These are phyloP conservation scores for Paulownia fortunei DNA, from an alignment of 257 asterid species.

Conservation along the genomic window DNA sequence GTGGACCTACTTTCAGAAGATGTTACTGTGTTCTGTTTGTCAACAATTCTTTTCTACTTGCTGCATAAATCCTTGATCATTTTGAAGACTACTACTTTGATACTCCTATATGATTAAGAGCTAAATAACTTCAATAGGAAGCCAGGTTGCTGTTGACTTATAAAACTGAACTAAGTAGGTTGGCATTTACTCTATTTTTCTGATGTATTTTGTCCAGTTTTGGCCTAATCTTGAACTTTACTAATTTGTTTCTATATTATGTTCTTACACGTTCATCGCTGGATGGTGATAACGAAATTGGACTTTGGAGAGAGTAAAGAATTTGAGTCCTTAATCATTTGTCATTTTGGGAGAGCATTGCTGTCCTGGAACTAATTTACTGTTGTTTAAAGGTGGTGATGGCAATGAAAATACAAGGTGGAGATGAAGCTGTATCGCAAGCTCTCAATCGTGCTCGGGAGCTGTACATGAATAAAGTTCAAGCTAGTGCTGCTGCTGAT, in stretches of 20 bases:
- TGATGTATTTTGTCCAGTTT: background rate
- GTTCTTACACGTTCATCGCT: background rate
- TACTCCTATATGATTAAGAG: background rate
- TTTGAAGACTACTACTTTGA: background rate
- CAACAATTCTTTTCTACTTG: background rate
- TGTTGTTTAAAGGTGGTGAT: conserved; percentile 62
- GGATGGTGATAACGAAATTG: background rate
- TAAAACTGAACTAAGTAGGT: background rate
- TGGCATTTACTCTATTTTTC: background rate
- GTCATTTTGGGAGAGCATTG: background rate
- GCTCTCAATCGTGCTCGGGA: conserved; percentile 79
- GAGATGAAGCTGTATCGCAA: conserved; percentile 72
- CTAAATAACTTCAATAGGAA: background rate
- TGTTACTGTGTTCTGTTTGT: background rate
- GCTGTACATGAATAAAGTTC: conserved; percentile 64
- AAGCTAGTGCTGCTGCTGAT: conserved; percentile 78
- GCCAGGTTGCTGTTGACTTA: background rate
- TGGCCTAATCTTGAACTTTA: background rate
- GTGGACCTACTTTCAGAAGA: background rate
- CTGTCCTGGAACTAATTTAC: background rate
- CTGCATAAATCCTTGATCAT: conserved; percentile 13
- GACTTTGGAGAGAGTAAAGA: background rate
- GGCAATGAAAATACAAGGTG: conserved; percentile 84
- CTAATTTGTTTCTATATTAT: background rate
- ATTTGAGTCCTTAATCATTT: background rate